Conservation (phyloP, 208 protist species). For the Leishmania mexicana region DNA sequence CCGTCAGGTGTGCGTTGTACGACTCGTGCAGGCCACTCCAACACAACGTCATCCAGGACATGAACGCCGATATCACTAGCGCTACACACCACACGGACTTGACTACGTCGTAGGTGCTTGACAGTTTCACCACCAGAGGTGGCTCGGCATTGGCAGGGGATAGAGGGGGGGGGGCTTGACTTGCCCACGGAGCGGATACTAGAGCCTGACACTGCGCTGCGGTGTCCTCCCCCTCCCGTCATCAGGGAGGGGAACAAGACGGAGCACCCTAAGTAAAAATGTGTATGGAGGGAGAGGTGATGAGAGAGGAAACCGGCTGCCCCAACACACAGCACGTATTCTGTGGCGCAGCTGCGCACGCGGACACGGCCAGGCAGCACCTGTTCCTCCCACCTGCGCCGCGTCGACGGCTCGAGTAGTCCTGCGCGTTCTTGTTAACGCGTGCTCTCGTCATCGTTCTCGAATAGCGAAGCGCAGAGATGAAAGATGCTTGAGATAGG, state of each 20-base stretch:
- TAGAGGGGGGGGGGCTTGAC: neutral
- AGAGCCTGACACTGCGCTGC: neutral
- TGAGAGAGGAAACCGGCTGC: neutral
- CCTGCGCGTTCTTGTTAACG: neutral
- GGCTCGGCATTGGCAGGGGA: neutral
- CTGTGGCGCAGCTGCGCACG: neutral
- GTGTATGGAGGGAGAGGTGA: neutral
- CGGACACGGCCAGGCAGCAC: neutral
- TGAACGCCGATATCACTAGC: neutral
- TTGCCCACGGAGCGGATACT: neutral
- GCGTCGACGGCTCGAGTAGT: neutral
- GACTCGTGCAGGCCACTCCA: slow-evolving; percentile 9
- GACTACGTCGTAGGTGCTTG: neutral
- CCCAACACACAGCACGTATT: neutral
- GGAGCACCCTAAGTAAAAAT: neutral
- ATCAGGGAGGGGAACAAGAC: neutral
- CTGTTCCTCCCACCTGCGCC: neutral
- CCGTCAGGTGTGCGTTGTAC: slow-evolving; percentile 4
- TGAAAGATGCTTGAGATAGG: neutral
- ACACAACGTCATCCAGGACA: neutral
- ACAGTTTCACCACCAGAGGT: neutral
- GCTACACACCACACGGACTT: neutral
- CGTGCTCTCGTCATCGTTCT: neutral
- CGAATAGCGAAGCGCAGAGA: neutral
- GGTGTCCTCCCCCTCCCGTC: neutral